These are phyloP conservation scores for Cyclotella choctawhatcheeana DNA, from an alignment of 108 stramenopile genomes.

Conservation along the genomic window DNA sequence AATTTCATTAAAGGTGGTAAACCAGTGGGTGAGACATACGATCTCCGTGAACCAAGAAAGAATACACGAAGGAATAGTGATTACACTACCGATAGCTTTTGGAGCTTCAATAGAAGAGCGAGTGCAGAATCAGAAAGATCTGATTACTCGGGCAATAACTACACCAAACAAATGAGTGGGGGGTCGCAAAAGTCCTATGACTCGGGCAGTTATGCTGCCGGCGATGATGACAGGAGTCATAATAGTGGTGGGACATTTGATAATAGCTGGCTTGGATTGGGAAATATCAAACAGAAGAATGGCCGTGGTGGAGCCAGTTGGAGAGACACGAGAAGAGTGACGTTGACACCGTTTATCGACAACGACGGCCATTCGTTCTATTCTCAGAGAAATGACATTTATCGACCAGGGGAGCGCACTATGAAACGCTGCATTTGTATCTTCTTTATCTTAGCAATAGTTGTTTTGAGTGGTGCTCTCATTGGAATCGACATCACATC, in stretches of 20 bases:
- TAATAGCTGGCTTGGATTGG: conserved; percentile 17
- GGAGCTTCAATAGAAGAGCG: conserved; percentile 2
- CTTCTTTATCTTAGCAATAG: conserved; percentile 15
- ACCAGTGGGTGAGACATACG: not conserved
- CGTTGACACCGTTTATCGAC: conserved; percentile 16
- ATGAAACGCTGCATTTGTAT: conserved; percentile 14
- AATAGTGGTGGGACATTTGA: conserved; percentile 18
- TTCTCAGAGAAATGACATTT: not conserved
- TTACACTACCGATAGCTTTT: conserved; percentile 6
- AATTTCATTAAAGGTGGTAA: not conserved
- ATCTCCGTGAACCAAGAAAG: not conserved
- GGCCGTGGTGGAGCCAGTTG: conserved; percentile 13
- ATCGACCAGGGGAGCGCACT: conserved; percentile 13
- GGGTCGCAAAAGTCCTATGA: not conserved
- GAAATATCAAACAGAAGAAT: conserved; percentile 6
- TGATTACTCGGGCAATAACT: not conserved
- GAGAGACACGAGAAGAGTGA: not conserved
- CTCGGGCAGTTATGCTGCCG: not conserved
- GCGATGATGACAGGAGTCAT: conserved; percentile 2
- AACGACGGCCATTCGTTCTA: conserved; percentile 10
- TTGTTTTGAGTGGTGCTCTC: conserved; percentile 11
- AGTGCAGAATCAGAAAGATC: not conserved
- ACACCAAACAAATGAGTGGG: not conserved
- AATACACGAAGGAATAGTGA: not conserved
- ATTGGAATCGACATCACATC: not conserved